Base-by-base conservation (phyloP, 352 stramenopile genomes). In the Globisporangium cylindrosporum region DNA sequence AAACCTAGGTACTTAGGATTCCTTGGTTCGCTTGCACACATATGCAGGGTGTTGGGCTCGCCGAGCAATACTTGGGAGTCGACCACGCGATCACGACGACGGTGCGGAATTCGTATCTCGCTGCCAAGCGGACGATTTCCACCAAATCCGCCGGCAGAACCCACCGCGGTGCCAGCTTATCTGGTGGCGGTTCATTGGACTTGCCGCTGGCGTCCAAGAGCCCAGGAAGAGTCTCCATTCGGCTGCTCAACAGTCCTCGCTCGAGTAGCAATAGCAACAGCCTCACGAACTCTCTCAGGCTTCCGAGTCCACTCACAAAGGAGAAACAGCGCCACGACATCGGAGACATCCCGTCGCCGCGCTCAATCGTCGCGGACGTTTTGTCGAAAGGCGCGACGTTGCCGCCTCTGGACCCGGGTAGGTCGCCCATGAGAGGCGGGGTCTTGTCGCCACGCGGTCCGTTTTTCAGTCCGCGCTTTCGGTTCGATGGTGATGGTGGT, bases 11-110 rank as follows among this genome's bases (percentile, higher is more conserved):
- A 6, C 48, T 15, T 18, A 55, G 5, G 7, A 15, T 55, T 15
- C 4, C 18, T 55, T 27, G 10, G 2, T 29, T 18, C 22, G 34
- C 51, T 8, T 20, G n/a, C 15, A 5, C n/a, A 32, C 2, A 24
- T 46, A 6, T 46, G 34, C 7, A 86, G 78, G 94, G 92, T 12
- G 86, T 97, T 7, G 88, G 96, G 27, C 75, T 98, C 14, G 86
- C 90, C 1, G 89, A 97, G 69, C 80, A 91, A 59, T 97, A 97
- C 72, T 77, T 98, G 7, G 93, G 93, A 4, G 66, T 76, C 1
- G 82, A 95, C 48, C 92, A 98, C 71, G 84, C 88, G 3, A 95
- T 98, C 64, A 91, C 89, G 0, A 88, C 84, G 5, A 97, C 90
- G 0, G 81, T 98, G 12, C 85, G 89, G 9, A 98, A 98, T 60